Base-by-base conservation (phyloP, 495 filamentous ascomycete species). In the Aspergillus panamensis region DNA sequence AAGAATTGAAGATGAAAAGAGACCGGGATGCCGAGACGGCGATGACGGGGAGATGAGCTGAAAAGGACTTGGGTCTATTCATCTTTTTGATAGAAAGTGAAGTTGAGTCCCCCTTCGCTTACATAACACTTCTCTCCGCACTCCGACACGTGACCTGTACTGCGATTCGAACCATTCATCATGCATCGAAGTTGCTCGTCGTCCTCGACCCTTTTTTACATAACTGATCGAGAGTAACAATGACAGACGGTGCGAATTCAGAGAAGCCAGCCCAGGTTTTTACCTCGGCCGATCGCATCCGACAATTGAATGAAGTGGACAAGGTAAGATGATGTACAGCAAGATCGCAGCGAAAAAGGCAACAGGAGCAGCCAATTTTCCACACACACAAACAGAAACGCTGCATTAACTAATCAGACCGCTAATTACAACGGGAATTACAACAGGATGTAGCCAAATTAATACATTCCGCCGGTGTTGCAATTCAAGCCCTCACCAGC, bases 281-380 rank as follows among this genome's bases (percentile, higher is more conserved):
- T 62, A 87, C 80, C 21, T 78, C 82, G 17, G 80, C 80, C 6
- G 85, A 91, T 65, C 87, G 86, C 52, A 92, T 96, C 55, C 81
- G 84, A 51, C 87, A 92, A 60, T 81, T 96, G 42, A 85, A 80
- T 63, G 80, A 85, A 16, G 87, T 93, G 50, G 89, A 94, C 72
- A 77, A 84, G 67, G 87, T 89, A 71, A 29, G 71, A 55, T 29
- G 35, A 17, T 16, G 21, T 31, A 10, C 35, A 16, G n/a, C 21
- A 21, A 16, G 8, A 43, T 30, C 25, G 25, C 25, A 25, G 25
- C 25, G 25, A 13, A 16, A n/a, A 32, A 17, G 44, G 17, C 10
- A 40, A 55, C 20, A 12, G 17, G 10, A 44, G 35, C 35, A 39
- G 35, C 35, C 35, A 39, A n/a, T n/a, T 39, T 16, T 19, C n/a